Evolutionary conservation across 2,329 filamentous ascomycete genomes (phyloP).

Genomic region (Fusarium newnesense): DNA sequence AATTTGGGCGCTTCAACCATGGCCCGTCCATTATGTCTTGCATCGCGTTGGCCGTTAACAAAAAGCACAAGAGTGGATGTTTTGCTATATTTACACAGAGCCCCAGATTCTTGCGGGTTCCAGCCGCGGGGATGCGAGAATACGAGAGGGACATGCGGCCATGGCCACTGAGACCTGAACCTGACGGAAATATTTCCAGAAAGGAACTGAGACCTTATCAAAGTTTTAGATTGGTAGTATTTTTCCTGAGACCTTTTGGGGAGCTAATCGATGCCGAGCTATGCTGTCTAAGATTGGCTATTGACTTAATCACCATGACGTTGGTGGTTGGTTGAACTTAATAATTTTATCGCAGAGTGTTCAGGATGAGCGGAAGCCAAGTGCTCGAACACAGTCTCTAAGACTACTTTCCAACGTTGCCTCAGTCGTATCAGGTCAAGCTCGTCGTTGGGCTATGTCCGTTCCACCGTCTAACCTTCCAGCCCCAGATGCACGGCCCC

Average conservation of each 20-base stretch:
- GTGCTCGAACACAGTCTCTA: neutral
- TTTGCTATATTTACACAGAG: slow-evolving; percentile 32
- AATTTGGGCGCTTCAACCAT: neutral
- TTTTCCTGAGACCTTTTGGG: neutral
- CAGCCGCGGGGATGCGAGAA: slow-evolving; percentile 22
- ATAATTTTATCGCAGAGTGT: neutral
- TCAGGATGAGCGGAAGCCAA: neutral
- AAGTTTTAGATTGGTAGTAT: slow-evolving; percentile 15
- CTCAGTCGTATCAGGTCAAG: slow-evolving; percentile 15
- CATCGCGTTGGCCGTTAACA: neutral
- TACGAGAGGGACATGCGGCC: slow-evolving; percentile 22
- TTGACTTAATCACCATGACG: neutral
- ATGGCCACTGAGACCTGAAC: slow-evolving; percentile 7
- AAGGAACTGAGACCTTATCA: slow-evolving; percentile 1
- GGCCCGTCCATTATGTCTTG: neutral
- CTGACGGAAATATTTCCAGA: neutral
- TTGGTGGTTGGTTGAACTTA: neutral
- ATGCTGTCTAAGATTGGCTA: neutral
- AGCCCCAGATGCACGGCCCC: slow-evolving; percentile 24
- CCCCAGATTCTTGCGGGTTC: slow-evolving; percentile 17
- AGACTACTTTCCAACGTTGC: neutral
- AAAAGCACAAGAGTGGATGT: slow-evolving; percentile 13
- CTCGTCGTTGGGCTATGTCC: slow-evolving; percentile 1
- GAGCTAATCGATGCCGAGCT: neutral
- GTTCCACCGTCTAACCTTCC: slow-evolving; percentile 20